Evolutionary conservation across 371 early-diverging fungal species (phyloP).

Genomic region (Circinella minor): DNA sequence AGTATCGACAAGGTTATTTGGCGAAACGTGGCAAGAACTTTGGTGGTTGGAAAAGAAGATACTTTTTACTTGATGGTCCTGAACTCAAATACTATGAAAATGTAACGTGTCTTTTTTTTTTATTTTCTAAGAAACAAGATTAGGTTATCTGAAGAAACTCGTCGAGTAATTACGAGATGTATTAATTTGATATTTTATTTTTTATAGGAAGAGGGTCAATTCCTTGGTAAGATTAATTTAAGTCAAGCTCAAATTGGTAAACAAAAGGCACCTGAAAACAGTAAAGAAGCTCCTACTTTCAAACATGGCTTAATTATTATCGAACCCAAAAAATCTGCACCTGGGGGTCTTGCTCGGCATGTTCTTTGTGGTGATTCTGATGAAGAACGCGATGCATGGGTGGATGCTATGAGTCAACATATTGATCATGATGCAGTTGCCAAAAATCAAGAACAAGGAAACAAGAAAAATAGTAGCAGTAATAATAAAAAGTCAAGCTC

Average conservation of each 20-base stretch:
- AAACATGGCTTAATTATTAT: conserved; percentile 80
- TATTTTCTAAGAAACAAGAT: background rate
- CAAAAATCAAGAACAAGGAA: background rate
- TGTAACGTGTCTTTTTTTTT: conserved; percentile 56
- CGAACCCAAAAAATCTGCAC: conserved; percentile 68
- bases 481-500: background rate
- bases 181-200: no score
- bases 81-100: conserved; percentile 76
- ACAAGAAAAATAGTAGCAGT: conserved; percentile 4
- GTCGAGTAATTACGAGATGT: no score
- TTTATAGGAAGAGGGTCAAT: conserved; percentile 58
- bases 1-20: conserved; percentile 78
- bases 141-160: background rate
- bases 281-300: conserved; percentile 54
- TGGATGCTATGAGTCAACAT: conserved; percentile 60
- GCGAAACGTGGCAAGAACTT: conserved; percentile 88
- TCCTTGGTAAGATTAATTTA: conserved; percentile 58
- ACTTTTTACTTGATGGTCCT: conserved; percentile 66
- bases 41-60: conserved; percentile 86
- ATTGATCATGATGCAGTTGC: conserved; percentile 38
- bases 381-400: conserved; percentile 88
- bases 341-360: conserved; percentile 66
- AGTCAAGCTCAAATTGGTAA: conserved; percentile 59
- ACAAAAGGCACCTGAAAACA: conserved; percentile 34
- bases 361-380: conserved; percentile 89